A percentile compares a stretch with the other conserved stretches of the same genome.
Evolutionary conservation across 2,329 filamentous ascomycete species (phyloP).

Genomic region (Helotiales sp.): DNA sequence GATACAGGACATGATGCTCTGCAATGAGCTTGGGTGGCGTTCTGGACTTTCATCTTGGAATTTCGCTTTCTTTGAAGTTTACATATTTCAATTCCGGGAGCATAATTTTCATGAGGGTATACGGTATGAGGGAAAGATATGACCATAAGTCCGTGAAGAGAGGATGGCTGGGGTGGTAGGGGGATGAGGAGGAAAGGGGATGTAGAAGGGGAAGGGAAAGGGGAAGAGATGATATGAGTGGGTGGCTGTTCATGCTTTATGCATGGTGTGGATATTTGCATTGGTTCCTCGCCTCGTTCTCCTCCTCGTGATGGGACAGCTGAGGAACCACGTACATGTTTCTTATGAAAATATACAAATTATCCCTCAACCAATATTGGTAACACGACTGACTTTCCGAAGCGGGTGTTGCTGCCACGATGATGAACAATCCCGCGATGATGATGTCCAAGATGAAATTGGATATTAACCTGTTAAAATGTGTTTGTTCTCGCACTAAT

Average conservation of each 20-base stretch:
- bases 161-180: neutral
- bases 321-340: slow-evolving; percentile 5
- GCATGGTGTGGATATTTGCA: slow-evolving; percentile 22
- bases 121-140: too few relatives aligned
- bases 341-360: neutral
- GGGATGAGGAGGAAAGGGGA: neutral
- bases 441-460: too few relatives aligned
- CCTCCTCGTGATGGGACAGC: neutral
- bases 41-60: slow-evolving; percentile 14
- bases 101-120: too few relatives aligned
- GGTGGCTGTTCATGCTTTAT: slow-evolving; percentile 3
- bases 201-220: neutral
- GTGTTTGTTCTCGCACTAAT: too few relatives aligned
- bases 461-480: too few relatives aligned
- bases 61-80: slow-evolving; percentile 1
- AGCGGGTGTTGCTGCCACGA: neutral
- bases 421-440: too few relatives aligned
- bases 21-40: slow-evolving; percentile 21
- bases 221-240: neutral
- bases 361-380: too few relatives aligned
- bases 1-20: slow-evolving; percentile 14
- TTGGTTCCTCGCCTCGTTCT: slow-evolving; percentile 6
- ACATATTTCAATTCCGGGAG: neutral
- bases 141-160: too few relatives aligned
- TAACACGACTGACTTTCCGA: too few relatives aligned